phyloP scores from a whole-genome alignment of 2,329 filamentous ascomycete genomes.

The Beauveria medogensis region DNA sequence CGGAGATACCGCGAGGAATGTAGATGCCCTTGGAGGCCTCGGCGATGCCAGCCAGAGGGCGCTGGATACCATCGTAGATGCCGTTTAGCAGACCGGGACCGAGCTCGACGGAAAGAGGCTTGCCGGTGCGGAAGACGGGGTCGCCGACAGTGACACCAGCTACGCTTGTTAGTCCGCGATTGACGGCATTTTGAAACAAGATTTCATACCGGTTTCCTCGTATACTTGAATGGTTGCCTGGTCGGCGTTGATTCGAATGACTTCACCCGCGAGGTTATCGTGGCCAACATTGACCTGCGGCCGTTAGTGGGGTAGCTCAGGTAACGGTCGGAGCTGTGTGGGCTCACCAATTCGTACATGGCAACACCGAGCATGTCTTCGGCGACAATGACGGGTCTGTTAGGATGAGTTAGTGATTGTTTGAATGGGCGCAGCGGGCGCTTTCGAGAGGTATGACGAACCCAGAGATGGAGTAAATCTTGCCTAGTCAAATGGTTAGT shows the following conservation, averaged over 20 bases:
- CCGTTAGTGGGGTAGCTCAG: constrained; percentile 7
- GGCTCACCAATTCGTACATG: constrained; percentile 93
- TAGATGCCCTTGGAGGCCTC: constrained; percentile 80
- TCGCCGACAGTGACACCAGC: constrained; percentile 95
- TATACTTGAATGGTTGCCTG: constrained; percentile 98
- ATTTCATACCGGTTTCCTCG: constrained; percentile 80
- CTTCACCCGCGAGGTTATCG: constrained; percentile 87
- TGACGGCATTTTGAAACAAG: neutral
- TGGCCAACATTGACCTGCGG: constrained; percentile 80
- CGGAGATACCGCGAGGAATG: constrained; percentile 87
- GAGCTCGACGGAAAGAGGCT: constrained; percentile 94
- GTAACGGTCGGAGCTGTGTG: neutral
- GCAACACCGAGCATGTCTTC: constrained; percentile 98
- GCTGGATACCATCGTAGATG: constrained; percentile 98
- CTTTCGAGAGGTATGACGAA: constrained; percentile 28
- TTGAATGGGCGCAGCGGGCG: constrained; percentile 3
- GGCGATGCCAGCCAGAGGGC: constrained; percentile 81
- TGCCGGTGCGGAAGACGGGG: constrained; percentile 81
- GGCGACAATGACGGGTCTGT: constrained; percentile 84
- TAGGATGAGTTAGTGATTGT: constrained; percentile 22
- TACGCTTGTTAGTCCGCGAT: constrained; percentile 25
- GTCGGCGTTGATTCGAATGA: constrained; percentile 94
- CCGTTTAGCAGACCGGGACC: constrained; percentile 96
- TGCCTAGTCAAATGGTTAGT: constrained; percentile 32
- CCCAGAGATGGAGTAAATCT: constrained; percentile 57